These are phyloP conservation scores for Nemania sp. DNA, from an alignment of 2,329 filamentous ascomycete genomes.

Conservation along the genomic window DNA sequence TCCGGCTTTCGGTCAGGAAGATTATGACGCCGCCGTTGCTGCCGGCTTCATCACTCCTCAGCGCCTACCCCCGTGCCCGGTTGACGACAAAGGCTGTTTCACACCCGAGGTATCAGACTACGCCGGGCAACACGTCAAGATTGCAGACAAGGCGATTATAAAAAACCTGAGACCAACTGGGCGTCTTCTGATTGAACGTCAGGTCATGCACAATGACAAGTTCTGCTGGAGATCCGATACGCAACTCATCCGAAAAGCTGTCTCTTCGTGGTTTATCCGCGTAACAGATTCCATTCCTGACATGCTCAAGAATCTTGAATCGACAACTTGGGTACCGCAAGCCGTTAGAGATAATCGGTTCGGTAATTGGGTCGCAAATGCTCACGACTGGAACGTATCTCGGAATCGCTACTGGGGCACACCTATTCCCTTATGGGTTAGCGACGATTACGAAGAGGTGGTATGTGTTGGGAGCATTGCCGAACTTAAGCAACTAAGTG, in stretches of 20 bases:
- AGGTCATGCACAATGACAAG: constrained; percentile 88
- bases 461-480: constrained; percentile 84
- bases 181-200: constrained; percentile 79
- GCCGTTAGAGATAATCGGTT: constrained; percentile 93
- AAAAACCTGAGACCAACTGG: constrained; percentile 80
- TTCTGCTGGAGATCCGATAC: constrained; percentile 96
- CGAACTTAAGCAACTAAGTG: constrained; percentile 83
- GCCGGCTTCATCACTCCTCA: constrained; percentile 74
- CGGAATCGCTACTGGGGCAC: constrained; percentile 96
- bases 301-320: constrained; percentile 88
- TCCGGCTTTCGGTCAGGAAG: constrained; percentile 92
- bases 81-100: no score
- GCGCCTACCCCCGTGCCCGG: no score
- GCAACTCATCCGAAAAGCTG: constrained; percentile 87
- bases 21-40: constrained; percentile 82
- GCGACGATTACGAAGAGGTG: constrained; percentile 83
- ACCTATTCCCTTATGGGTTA: constrained; percentile 88
- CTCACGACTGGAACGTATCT: constrained; percentile 93
- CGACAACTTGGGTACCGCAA: constrained; percentile 87
- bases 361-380: constrained; percentile 86
- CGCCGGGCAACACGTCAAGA: constrained; percentile 85
- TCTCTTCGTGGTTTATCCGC: constrained; percentile 94
- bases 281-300: constrained; percentile 80
- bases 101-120: no score
- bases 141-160: constrained; percentile 90